These are phyloP conservation scores for Ustilago trichophora DNA, from an alignment of 1,284 basidiomycete genomes.

Conservation along the genomic window DNA sequence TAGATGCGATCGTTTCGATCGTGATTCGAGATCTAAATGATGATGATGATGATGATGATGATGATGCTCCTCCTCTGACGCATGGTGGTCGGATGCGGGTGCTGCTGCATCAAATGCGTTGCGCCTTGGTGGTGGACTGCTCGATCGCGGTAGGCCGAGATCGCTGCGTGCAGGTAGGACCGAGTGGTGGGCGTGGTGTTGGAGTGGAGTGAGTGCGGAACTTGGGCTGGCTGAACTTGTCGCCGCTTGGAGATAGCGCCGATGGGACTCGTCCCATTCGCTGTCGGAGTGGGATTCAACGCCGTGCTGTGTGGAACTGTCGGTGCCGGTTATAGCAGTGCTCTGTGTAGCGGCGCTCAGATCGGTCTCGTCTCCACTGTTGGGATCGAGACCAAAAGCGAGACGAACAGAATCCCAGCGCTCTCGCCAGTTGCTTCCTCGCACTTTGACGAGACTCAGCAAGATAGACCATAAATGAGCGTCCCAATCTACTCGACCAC, in stretches of 20 bases:
- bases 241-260: neutral
- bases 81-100: too few relatives aligned
- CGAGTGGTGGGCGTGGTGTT: neutral
- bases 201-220: constrained; percentile 1
- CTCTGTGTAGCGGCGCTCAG: constrained; percentile 11
- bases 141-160: constrained; percentile 14
- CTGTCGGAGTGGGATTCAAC: neutral
- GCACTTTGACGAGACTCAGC: constrained; percentile 59
- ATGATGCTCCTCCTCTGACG: neutral
- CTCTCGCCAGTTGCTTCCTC: constrained; percentile 57
- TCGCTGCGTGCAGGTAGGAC: neutral
- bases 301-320: constrained; percentile 6
- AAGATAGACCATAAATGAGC: constrained; percentile 60
- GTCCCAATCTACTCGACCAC: constrained; percentile 34
- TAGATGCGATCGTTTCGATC: neutral
- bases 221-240: neutral
- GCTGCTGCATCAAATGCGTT: neutral
- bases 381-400: constrained; percentile 58
- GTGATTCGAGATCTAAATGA: neutral
- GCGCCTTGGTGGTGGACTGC: constrained; percentile 11
- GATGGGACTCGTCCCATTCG: neutral
- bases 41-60: neutral
- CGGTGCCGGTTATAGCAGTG: constrained; percentile 1
- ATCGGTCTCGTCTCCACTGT: constrained; percentile 32
- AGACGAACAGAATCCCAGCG: constrained; percentile 62